phyloP scores from a whole-genome alignment of 139 green algal genomes.

The Volvox africanus region DNA sequence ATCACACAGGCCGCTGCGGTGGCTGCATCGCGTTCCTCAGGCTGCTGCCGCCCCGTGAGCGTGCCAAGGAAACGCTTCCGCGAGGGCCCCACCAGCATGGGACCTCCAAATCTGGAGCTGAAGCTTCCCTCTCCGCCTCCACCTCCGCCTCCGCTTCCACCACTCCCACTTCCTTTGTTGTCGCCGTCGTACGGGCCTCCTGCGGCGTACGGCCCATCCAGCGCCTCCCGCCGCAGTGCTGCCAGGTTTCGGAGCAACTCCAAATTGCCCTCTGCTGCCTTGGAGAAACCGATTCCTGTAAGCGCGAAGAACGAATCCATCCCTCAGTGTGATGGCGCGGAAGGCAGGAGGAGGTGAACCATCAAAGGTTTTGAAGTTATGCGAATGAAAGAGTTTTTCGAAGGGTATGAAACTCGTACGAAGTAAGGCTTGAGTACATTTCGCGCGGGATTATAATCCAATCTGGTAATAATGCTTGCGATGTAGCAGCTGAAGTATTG shows the following conservation, averaged over 20 bases:
- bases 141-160: too few relatives aligned
- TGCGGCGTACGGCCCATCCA: not conserved
- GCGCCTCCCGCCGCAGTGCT: slow-evolving; percentile 60
- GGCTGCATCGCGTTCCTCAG: slow-evolving; percentile 66
- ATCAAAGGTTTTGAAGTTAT: too few relatives aligned
- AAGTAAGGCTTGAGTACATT: too few relatives aligned
- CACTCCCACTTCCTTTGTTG: too few relatives aligned
- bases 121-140: not conserved
- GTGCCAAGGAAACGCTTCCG: slow-evolving; percentile 87
- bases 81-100: slow-evolving; percentile 84
- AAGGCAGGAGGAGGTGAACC: too few relatives aligned
- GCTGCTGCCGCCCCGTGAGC: not conserved
- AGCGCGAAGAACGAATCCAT: too few relatives aligned
- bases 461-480: too few relatives aligned
- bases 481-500: too few relatives aligned
- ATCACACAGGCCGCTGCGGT: slow-evolving; percentile 70
- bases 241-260: slow-evolving; percentile 77
- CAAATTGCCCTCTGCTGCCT: slow-evolving; percentile 77
- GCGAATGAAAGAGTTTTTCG: too few relatives aligned
- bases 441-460: too few relatives aligned
- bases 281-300: slow-evolving; percentile 92
- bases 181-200: not conserved
- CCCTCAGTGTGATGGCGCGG: too few relatives aligned
- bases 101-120: slow-evolving; percentile 19
- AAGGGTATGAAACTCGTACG: too few relatives aligned